A percentile compares a stretch with the other conserved stretches of the same genome.
Conservation (phyloP, 192 early-diverging fungal genomes). For the Lunasporangiospora selenospora region DNA sequence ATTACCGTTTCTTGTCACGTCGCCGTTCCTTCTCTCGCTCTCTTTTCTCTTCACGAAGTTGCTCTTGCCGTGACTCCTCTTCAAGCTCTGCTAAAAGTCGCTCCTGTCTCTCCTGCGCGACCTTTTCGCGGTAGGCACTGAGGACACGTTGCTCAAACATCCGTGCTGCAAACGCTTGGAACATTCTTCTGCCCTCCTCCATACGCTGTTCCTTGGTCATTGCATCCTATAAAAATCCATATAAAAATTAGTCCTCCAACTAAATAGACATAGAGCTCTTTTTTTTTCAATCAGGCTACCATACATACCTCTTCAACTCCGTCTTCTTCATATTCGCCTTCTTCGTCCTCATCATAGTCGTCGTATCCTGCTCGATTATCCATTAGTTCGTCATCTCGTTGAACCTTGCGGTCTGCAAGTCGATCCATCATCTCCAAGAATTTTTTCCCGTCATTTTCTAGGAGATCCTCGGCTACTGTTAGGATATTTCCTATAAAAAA, state of each 20-base stretch:
- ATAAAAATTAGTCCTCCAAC: not conserved
- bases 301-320: constrained; percentile 57
- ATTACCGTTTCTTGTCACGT: constrained; percentile 78
- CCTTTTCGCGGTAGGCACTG: constrained; percentile 92
- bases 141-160: constrained; percentile 98
- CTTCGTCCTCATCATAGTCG: constrained; percentile 62
- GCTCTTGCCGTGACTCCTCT: constrained; percentile 76
- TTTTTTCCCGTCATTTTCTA: constrained; percentile 93
- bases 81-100: constrained; percentile 89
- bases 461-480: constrained; percentile 86
- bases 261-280: not conserved
- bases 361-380: constrained; percentile 58
- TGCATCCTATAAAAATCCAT: constrained; percentile 62
- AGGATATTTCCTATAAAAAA: constrained; percentile 71
- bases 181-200: constrained; percentile 92
- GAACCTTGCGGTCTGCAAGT: constrained; percentile 88
- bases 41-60: constrained; percentile 62
- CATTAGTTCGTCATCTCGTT: constrained; percentile 68
- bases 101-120: constrained; percentile 87
- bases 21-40: constrained; percentile 75
- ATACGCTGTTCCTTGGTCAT: constrained; percentile 87
- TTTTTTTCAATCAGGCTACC: constrained; percentile 2
- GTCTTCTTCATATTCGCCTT: constrained; percentile 71
- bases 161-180: constrained; percentile 95
- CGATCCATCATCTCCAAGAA: constrained; percentile 98